Evolutionary conservation across 2,329 filamentous ascomycete genomes (phyloP).

Genomic region (Zymoseptoria brevis): DNA sequence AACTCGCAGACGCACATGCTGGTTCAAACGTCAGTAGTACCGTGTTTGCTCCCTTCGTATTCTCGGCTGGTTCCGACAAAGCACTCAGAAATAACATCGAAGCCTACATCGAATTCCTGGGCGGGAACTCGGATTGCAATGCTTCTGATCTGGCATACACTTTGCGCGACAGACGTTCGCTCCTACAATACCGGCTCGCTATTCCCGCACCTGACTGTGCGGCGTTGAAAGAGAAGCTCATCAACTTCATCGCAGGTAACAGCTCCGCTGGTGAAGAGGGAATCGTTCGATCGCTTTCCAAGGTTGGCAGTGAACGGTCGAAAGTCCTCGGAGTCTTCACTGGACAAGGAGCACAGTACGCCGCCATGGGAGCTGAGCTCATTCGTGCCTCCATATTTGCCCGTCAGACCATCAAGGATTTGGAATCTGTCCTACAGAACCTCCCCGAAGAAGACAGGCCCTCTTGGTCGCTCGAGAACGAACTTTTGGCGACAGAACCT

Average conservation of each 20-base stretch:
- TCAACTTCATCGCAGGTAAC: not conserved
- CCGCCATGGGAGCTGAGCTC: conserved; percentile 10
- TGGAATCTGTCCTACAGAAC: conserved; percentile 1
- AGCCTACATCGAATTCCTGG: not conserved
- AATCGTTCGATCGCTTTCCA: not conserved
- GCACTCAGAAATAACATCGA: not conserved
- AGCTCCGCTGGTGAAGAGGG: not conserved
- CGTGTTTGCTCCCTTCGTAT: not conserved
- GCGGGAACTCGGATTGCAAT: not conserved
- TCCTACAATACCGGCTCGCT: not conserved
- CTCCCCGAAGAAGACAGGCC: conserved; percentile 3
- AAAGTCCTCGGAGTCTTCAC: conserved; percentile 8
- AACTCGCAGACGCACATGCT: not conserved
- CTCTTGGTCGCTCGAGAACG: conserved; percentile 6
- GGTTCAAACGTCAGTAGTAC: not conserved
- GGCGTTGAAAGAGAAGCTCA: not conserved
- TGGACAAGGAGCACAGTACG: conserved; percentile 14
- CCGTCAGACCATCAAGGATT: conserved; percentile 1
- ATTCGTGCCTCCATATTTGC: not conserved
- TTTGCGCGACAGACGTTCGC: conserved; percentile 22
- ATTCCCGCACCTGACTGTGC: not conserved
- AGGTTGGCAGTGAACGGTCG: not conserved
- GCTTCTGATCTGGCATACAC: not conserved
- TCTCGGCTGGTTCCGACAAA: not conserved
- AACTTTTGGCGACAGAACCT: conserved; percentile 9